A percentile compares a stretch with the other conserved stretches of the same genome.
These are phyloP conservation scores for Pseudofabraea citricarpa DNA, from an alignment of 2,329 filamentous ascomycete species.

Conservation along the genomic window DNA sequence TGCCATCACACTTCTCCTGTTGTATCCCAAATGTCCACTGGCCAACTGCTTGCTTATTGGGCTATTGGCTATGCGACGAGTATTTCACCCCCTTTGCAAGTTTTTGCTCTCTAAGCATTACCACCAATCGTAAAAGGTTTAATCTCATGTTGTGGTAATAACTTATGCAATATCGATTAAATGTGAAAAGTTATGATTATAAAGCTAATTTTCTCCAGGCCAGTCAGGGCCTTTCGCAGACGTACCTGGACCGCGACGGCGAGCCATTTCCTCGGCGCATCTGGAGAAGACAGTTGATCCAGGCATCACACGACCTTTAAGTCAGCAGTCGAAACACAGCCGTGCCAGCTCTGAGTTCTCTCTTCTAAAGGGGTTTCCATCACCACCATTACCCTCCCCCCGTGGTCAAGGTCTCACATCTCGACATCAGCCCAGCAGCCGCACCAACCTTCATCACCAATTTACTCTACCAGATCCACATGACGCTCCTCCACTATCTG, in stretches of 20 bases:
- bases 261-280: constrained; percentile 58
- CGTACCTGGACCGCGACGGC: constrained; percentile 41
- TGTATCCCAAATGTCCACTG: no score
- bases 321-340: constrained; percentile 61
- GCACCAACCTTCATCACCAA: constrained; percentile 26
- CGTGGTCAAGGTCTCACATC: constrained; percentile 23
- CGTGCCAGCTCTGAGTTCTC: constrained; percentile 69
- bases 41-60: no score
- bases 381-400: constrained; percentile 34
- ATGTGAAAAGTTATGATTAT: no score
- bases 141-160: no score
- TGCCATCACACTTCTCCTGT: no score
- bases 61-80: no score
- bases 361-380: constrained; percentile 47
- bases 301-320: constrained; percentile 46
- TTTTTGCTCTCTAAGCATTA: no score
- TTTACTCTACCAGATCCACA: constrained; percentile 23
- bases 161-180: no score
- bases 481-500: constrained; percentile 25
- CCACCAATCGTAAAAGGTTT: no score
- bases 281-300: constrained; percentile 50
- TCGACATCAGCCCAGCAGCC: constrained; percentile 19
- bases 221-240: no score
- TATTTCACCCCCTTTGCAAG: no score
- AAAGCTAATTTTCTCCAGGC: no score